Evolutionary conservation across 106 monocot genomes (phyloP), one percentile per base, ranked within the genome.

Genomic region (Acanthochlamys bracteata): DNA sequence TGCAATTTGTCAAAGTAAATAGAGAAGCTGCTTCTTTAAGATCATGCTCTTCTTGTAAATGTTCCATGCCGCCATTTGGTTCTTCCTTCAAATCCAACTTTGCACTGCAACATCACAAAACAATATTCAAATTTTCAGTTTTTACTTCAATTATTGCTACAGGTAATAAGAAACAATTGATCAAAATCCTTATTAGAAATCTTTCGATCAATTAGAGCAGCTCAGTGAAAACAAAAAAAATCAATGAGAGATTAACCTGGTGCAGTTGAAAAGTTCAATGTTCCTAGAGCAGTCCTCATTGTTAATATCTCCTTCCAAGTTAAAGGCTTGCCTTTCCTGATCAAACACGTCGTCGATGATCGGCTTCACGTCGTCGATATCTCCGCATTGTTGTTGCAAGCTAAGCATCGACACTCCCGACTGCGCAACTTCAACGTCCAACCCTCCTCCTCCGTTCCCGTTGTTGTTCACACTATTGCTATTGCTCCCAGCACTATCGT

Each of bases 21-120:
- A 75, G 56, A 17, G 75, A 75, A 20, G 69, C 75, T 43, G 69
- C 75, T 4, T 55, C 56, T 57, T 75, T 75, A 20, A 75, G 39
- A 57, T 75, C 75, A 26, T 75, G 69, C 64, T 75, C 75, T 26
- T 63, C 63, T n/a, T n/a, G n/a, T n/a, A n/a, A n/a, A n/a, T n/a
- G n/a, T n/a, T n/a, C n/a, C n/a, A n/a, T n/a, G n/a, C n/a, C n/a
- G 21, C 63, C 64, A 11, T 64, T 49, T 55, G 63, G 39, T 7
- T 63, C 40, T 41, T 63, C 62, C 41, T 41, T 63, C 20, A 42
- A 17, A n/a, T 42, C 41, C 2, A 0, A 16, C 14, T 42, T 42
- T 19, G 41, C 15, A 40, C 41, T 63, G 41, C 41, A 24, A 58
- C 8, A 58, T 20, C 6, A 55, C 13, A 15, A 55, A 55, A 21